Evolutionary conservation across 179 eudicot species (phyloP).

Genomic region (Sideroxylon spinosum): DNA sequence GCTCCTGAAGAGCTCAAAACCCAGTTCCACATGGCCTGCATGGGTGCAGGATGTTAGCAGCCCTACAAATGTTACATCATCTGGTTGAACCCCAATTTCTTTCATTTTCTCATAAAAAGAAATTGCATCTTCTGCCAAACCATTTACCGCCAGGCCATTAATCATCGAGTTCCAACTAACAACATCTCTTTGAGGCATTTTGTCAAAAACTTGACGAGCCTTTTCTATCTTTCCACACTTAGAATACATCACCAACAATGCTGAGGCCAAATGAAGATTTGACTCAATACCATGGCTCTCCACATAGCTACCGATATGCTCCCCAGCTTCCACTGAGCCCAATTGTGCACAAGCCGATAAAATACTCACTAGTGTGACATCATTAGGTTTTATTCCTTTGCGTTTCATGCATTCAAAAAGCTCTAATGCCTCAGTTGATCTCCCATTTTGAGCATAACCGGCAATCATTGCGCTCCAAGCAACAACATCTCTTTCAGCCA

Average conservation of each 20-base stretch:
- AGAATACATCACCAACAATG: conserved; percentile 49
- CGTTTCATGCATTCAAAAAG: conserved; percentile 45
- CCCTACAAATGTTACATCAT: conserved; percentile 47
- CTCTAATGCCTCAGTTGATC: conserved; percentile 45
- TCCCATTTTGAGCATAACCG: conserved; percentile 63
- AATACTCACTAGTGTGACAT: conserved; percentile 49
- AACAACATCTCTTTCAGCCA: conserved; percentile 42
- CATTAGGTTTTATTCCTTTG: conserved; percentile 41
- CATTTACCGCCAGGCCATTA: conserved; percentile 47
- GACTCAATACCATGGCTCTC: conserved; percentile 38
- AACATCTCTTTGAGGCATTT: conserved; percentile 39
- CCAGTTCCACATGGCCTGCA: conserved; percentile 46
- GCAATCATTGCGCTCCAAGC: conserved; percentile 67
- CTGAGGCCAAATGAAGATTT: conserved; percentile 40
- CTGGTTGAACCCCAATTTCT: conserved; percentile 34
- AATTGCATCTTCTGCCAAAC: conserved; percentile 41
- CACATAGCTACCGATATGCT: conserved; percentile 39
- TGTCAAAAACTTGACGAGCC: conserved; percentile 39
- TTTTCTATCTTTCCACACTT: conserved; percentile 42
- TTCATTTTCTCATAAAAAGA: conserved; percentile 31
- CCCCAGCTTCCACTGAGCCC: conserved; percentile 50
- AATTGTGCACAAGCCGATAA: conserved; percentile 56
- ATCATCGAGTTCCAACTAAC: conserved; percentile 60
- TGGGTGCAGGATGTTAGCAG: conserved; percentile 55
- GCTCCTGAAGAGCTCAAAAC: conserved; percentile 35